phyloP scores from a whole-genome alignment of 805 yeast species.

The Cyberlindnera maclurae region DNA sequence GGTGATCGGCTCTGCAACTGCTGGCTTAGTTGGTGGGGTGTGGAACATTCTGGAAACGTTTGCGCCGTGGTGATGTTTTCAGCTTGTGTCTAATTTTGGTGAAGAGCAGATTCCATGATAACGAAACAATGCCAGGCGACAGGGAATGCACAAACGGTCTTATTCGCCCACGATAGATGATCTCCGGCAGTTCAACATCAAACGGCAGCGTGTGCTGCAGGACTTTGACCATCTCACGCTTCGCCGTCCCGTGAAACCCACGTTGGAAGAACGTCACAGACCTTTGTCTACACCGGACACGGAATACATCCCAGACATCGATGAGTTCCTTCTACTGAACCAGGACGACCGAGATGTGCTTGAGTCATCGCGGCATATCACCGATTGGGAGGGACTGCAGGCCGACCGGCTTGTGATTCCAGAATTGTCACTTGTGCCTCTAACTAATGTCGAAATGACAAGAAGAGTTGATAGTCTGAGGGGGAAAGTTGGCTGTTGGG shows the following conservation, averaged over 20 bases:
- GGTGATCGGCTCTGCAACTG: neutral
- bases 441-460: neutral
- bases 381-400: constrained; percentile 1
- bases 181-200: constrained; percentile 25
- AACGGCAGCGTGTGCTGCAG: constrained; percentile 26
- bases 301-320: constrained; percentile 17
- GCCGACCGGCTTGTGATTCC: constrained; percentile 8
- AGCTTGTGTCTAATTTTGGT: too few relatives aligned
- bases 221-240: constrained; percentile 27
- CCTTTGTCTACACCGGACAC: constrained; percentile 5
- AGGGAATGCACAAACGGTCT: constrained; percentile 7
- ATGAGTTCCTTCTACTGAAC: constrained; percentile 17
- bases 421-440: constrained; percentile 1
- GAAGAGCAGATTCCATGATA: too few relatives aligned
- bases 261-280: constrained; percentile 4
- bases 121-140: too few relatives aligned
- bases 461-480: too few relatives aligned
- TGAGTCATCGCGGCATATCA: constrained; percentile 10
- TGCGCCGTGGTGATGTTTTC: too few relatives aligned
- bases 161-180: constrained; percentile 18
- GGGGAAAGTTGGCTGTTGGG: too few relatives aligned
- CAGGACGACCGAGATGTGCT: constrained; percentile 19
- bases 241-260: neutral
- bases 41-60: constrained; percentile 6
- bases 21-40: constrained; percentile 9